Percentiles rank a stretch among this genome's conserved stretches.
Conservation (phyloP, 805 yeast species). For the Candida alai region DNA sequence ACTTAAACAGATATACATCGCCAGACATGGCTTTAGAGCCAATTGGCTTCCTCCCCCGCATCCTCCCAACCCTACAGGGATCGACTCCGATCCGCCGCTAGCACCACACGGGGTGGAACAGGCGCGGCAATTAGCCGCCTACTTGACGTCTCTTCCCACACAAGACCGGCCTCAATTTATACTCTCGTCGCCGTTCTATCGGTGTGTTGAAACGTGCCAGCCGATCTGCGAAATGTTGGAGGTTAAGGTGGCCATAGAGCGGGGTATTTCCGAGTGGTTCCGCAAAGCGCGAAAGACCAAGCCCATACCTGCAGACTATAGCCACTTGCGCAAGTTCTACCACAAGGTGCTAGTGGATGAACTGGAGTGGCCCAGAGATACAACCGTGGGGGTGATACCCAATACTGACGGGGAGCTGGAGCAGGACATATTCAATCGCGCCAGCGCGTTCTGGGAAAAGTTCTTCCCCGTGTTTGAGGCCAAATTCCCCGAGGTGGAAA, state of each 20-base stretch:
- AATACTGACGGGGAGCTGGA: constrained; percentile 69
- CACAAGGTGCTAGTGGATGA: constrained; percentile 27
- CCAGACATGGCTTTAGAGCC: constrained; percentile 86
- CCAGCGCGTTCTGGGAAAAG: constrained; percentile 47
- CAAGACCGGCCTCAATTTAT: constrained; percentile 66
- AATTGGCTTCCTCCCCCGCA: constrained; percentile 78
- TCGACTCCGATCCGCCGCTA: constrained; percentile 83
- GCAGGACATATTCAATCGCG: constrained; percentile 62
- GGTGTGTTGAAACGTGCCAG: constrained; percentile 79
- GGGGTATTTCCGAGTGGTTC: constrained; percentile 93
- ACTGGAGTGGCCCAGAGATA: constrained; percentile 38
- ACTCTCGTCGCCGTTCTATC: constrained; percentile 79
- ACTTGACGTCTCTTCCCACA: constrained; percentile 39
- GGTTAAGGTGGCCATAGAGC: constrained; percentile 61
- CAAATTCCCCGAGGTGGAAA: constrained; percentile 55
- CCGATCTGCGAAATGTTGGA: constrained; percentile 63
- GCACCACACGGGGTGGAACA: constrained; percentile 88
- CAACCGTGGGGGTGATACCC: constrained; percentile 60
- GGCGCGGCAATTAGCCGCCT: constrained; percentile 73
- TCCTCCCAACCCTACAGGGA: constrained; percentile 81
- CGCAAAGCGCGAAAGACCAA: constrained; percentile 61
- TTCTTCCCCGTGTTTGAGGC: constrained; percentile 58
- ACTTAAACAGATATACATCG: constrained; percentile 60
- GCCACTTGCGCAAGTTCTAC: constrained; percentile 51
- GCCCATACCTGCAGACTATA: constrained; percentile 63